Percentiles rank a stretch among this genome's conserved stretches.
Conservation (phyloP, 305 asterid genomes). For the Fraxinus paxiana region DNA sequence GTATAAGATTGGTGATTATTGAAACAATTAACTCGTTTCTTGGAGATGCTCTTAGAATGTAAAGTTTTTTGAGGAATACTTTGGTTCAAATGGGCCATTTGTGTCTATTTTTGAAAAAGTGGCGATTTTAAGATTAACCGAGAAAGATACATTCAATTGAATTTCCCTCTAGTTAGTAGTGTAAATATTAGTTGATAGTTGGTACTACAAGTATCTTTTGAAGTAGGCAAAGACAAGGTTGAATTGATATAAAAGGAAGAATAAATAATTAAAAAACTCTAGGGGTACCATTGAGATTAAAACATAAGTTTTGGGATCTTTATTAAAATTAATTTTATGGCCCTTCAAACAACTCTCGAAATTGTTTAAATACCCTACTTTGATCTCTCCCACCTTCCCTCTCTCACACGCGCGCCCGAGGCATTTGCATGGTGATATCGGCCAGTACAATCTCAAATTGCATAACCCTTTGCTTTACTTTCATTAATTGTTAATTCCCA, state of each 20-base stretch:
- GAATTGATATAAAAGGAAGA: not conserved
- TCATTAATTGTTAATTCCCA: not conserved
- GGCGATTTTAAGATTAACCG: not conserved
- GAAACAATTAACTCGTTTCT: not conserved
- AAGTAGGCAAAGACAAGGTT: not conserved
- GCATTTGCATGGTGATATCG: not conserved
- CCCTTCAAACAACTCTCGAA: constrained; percentile 10
- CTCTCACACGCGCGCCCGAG: not conserved
- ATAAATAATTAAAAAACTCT: not conserved
- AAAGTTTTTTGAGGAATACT: not conserved
- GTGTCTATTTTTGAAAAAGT: not conserved
- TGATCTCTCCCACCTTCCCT: not conserved
- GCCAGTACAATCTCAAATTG: not conserved
- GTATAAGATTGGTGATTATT: not conserved
- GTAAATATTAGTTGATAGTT: not conserved
- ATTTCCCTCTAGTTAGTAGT: not conserved
- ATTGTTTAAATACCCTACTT: constrained; percentile 32
- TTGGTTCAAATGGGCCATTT: not conserved
- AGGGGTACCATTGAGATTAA: not conserved
- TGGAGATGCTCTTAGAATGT: not conserved
- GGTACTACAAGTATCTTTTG: not conserved
- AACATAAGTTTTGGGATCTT: not conserved
- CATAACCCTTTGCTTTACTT: not conserved
- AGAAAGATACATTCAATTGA: not conserved
- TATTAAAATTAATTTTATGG: not conserved